phyloP scores from a whole-genome alignment of 2,329 filamentous ascomycete genomes.

The Sclerotinia nivalis region DNA sequence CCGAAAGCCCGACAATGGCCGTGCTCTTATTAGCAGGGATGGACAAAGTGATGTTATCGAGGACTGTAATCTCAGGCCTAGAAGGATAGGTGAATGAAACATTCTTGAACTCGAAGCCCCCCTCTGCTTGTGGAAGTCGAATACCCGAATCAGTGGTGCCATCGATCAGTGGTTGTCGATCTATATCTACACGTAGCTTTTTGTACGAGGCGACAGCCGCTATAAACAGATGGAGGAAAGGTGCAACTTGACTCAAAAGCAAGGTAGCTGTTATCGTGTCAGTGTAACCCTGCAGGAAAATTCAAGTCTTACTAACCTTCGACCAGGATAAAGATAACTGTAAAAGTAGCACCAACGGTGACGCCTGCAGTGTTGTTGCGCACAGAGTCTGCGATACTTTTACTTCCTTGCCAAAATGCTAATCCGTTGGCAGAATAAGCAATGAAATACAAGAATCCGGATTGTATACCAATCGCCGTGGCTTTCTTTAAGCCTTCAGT shows the following conservation, averaged over 20 bases:
- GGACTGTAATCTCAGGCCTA: slow-evolving; percentile 36
- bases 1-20: slow-evolving; percentile 59
- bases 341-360: slow-evolving; percentile 46
- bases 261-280: slow-evolving; percentile 45
- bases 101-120: slow-evolving; percentile 13
- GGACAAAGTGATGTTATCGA: slow-evolving; percentile 40
- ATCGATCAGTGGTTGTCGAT: slow-evolving; percentile 31
- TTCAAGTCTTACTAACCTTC: slow-evolving; percentile 45
- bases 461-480: slow-evolving; percentile 50
- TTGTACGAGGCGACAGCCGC: slow-evolving; percentile 58
- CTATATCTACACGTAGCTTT: slow-evolving; percentile 47
- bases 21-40: slow-evolving; percentile 45
- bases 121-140: slow-evolving; percentile 23
- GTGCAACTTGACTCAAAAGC: slow-evolving; percentile 62
- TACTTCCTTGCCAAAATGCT: slow-evolving; percentile 60
- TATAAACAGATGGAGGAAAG: slow-evolving; percentile 61
- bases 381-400: slow-evolving; percentile 47
- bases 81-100: slow-evolving; percentile 38
- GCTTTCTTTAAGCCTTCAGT: slow-evolving; percentile 52
- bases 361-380: slow-evolving; percentile 22
- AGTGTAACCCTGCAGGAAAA: not conserved
- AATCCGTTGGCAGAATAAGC: slow-evolving; percentile 53
- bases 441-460: slow-evolving; percentile 46
- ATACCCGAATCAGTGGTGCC: slow-evolving; percentile 27
- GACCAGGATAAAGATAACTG: slow-evolving; percentile 54